A percentile compares a stretch with the other conserved stretches of the same genome.
Evolutionary conservation across 2,329 filamentous ascomycete species (phyloP).

Genomic region (Hypoxylon sp.): DNA sequence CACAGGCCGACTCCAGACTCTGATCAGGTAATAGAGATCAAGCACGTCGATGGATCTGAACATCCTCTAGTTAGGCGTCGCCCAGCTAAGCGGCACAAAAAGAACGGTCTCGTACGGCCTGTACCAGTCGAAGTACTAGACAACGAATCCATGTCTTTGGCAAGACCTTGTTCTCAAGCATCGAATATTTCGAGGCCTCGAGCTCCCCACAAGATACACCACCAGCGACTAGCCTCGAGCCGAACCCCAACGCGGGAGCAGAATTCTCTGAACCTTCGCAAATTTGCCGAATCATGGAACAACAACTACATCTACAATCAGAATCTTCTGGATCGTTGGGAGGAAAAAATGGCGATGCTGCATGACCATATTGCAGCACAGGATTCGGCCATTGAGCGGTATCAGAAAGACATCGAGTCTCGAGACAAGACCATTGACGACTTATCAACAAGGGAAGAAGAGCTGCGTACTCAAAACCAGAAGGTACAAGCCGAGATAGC

Average conservation of each 20-base stretch:
- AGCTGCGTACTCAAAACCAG: conserved; percentile 47
- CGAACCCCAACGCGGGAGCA: conserved; percentile 37
- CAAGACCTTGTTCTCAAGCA: conserved; percentile 38
- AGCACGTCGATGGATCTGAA: neutral
- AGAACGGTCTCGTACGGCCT: conserved; percentile 14
- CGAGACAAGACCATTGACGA: conserved; percentile 40
- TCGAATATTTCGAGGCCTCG: conserved; percentile 47
- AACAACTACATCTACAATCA: conserved; percentile 38
- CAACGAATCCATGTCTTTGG: neutral
- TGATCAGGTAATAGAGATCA: conserved; percentile 18
- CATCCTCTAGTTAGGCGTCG: neutral
- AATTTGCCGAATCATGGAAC: conserved; percentile 44
- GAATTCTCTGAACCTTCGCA: conserved; percentile 24
- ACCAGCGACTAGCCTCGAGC: conserved; percentile 19
- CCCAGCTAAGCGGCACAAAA: conserved; percentile 5
- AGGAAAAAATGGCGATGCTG: conserved; percentile 36
- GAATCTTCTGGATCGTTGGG: conserved; percentile 37
- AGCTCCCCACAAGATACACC: conserved; percentile 3
- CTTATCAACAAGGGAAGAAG: conserved; percentile 48
- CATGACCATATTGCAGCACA: conserved; percentile 32
- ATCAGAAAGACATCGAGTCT: conserved; percentile 18
- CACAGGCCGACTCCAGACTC: neutral
- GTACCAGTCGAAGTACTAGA: neutral
- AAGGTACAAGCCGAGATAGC: conserved; percentile 45
- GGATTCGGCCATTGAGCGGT: conserved; percentile 29